Evolutionary conservation across 345 rosid genomes (phyloP).

Genomic region (Corchorus olitorius): DNA sequence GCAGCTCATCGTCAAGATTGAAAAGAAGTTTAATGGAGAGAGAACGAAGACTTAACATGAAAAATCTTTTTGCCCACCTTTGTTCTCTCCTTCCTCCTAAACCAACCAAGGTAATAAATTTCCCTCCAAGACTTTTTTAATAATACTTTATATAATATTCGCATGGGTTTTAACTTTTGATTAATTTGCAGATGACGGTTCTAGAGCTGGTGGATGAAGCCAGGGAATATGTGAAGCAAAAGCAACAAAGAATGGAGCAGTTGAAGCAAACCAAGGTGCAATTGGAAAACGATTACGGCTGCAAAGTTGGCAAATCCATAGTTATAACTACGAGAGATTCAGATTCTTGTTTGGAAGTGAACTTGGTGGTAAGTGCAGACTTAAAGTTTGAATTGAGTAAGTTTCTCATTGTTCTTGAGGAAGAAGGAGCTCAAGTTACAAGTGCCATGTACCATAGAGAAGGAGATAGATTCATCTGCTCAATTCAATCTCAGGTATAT

Average conservation of each 20-base stretch:
- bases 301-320: neutral
- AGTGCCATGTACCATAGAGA: neutral
- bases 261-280: neutral
- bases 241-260: conserved; percentile 10
- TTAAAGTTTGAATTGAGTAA: neutral
- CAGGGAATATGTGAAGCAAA: neutral
- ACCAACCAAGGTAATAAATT: conserved; percentile 1
- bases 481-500: conserved; percentile 19
- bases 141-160: too few species aligned
- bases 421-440: conserved; percentile 23
- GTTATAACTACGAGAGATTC: neutral
- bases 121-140: too few species aligned
- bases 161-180: too few species aligned
- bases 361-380: neutral
- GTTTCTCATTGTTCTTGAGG: conserved; percentile 11
- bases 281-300: neutral
- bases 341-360: conserved; percentile 14
- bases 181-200: neutral
- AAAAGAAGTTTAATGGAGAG: conserved; percentile 8
- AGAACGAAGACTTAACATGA: conserved; percentile 11
- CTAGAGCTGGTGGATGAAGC: conserved; percentile 8
- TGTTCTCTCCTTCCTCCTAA: neutral
- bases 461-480: neutral
- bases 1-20: neutral
- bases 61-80: neutral